Conservation (phyloP, 495 filamentous ascomycete species). For the Aspergillus homomorphus region DNA sequence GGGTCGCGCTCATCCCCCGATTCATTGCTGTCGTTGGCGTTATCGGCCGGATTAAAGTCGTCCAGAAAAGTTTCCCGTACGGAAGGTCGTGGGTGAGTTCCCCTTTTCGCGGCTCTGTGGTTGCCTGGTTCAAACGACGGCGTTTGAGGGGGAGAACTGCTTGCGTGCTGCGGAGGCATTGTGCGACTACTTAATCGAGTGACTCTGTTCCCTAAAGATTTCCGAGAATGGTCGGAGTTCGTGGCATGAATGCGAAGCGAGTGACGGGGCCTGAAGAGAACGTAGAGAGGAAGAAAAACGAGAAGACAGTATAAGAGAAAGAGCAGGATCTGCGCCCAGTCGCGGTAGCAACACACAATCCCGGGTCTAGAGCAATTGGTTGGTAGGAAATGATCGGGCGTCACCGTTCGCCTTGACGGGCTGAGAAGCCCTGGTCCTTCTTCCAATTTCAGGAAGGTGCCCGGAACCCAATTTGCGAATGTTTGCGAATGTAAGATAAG, state of each 20-base stretch:
- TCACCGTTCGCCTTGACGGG: background rate
- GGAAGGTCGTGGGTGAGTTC: constrained; percentile 31
- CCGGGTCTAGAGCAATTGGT: background rate
- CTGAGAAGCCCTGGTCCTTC: background rate
- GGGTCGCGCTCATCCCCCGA: constrained; percentile 64
- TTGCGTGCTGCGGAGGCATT: constrained; percentile 35
- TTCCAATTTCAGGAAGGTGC: background rate
- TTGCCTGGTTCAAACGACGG: constrained; percentile 39
- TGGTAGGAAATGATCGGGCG: background rate
- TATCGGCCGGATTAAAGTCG: constrained; percentile 41
- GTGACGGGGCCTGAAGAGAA: background rate
- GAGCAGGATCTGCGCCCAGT: background rate
- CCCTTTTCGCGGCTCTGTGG: constrained; percentile 31
- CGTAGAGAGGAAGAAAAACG: background rate
- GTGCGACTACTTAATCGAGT: constrained; percentile 22
- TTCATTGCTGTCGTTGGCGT: constrained; percentile 39
- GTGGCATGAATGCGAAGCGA: constrained; percentile 8
- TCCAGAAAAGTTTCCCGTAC: constrained; percentile 53
- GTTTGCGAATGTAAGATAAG: background rate
- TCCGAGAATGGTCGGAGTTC: background rate
- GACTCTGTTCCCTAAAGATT: constrained; percentile 15
- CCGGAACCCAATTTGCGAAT: constrained; percentile 1
- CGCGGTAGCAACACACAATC: background rate
- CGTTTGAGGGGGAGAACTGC: constrained; percentile 44
- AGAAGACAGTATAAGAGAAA: background rate